Conservation (phyloP, 805 yeast species). For the Wickerhamomyces canadensis region DNA sequence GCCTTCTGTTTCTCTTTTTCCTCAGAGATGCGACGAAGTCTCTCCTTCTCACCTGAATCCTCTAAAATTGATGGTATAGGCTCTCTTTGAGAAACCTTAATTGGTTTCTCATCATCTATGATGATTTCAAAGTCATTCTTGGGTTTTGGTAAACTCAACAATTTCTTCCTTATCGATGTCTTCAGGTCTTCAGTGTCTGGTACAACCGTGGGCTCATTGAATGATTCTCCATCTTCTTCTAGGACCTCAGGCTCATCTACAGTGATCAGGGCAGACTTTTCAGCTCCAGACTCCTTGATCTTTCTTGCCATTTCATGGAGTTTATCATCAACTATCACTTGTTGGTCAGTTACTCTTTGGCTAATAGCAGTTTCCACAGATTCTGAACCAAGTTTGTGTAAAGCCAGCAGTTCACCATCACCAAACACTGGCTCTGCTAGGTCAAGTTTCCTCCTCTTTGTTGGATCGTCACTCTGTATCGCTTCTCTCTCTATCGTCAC, state of each 20-base stretch:
- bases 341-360: slow-evolving; percentile 3
- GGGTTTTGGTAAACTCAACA: slow-evolving; percentile 34
- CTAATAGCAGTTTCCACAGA: slow-evolving; percentile 9
- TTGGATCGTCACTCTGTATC: slow-evolving; percentile 3
- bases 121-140: slow-evolving; percentile 42
- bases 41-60: slow-evolving; percentile 20
- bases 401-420: slow-evolving; percentile 9
- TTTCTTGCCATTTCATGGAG: slow-evolving; percentile 32
- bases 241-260: slow-evolving; percentile 8
- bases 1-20: slow-evolving; percentile 15
- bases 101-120: slow-evolving; percentile 26
- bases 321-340: slow-evolving; percentile 6
- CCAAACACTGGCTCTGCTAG: slow-evolving; percentile 31
- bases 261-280: slow-evolving; percentile 30
- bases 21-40: slow-evolving; percentile 9
- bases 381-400: slow-evolving; percentile 12
- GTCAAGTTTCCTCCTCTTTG: slow-evolving; percentile 19
- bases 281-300: slow-evolving; percentile 31
- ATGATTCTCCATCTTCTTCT: slow-evolving; percentile 2
- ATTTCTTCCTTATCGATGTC: slow-evolving; percentile 13
- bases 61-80: slow-evolving; percentile 4
- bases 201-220: not conserved
- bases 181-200: not conserved
- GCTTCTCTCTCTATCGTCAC: slow-evolving; percentile 18
- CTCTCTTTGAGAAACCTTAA: slow-evolving; percentile 6